Conservation (phyloP, 805 yeast species). For the Wickerhamiella dianesei region DNA sequence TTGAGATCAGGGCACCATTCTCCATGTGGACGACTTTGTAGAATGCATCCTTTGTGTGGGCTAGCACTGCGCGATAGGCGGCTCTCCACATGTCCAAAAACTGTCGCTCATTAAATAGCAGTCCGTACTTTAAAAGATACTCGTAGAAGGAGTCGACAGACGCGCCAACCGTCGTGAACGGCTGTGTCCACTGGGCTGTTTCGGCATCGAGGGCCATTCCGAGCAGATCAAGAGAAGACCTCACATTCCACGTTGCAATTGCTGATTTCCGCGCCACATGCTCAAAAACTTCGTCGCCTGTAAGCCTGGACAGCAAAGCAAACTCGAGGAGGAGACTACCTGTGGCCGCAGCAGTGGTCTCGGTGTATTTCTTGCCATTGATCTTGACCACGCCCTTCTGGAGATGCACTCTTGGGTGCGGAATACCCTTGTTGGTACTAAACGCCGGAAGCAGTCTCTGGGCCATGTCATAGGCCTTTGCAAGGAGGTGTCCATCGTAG, state of each 20-base stretch:
- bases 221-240: slow-evolving; percentile 48
- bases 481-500: slow-evolving; percentile 62
- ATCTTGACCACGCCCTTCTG: slow-evolving; percentile 33
- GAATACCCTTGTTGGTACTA: slow-evolving; percentile 46
- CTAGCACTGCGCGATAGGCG: slow-evolving; percentile 40
- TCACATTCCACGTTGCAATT: slow-evolving; percentile 53
- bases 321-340: slow-evolving; percentile 74
- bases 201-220: slow-evolving; percentile 67
- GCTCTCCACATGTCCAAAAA: slow-evolving; percentile 41
- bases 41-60: slow-evolving; percentile 31
- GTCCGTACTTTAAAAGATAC: slow-evolving; percentile 64
- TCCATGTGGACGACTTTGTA: slow-evolving; percentile 46
- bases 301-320: slow-evolving; percentile 56
- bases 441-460: slow-evolving; percentile 57
- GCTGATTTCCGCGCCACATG: slow-evolving; percentile 47
- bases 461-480: slow-evolving; percentile 65
- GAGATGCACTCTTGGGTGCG: slow-evolving; percentile 69
- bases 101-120: slow-evolving; percentile 52
- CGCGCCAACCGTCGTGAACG: slow-evolving; percentile 74
- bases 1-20: slow-evolving; percentile 36
- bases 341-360: slow-evolving; percentile 82
- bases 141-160: slow-evolving; percentile 85
- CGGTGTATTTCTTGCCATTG: slow-evolving; percentile 26
- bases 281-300: slow-evolving; percentile 63
- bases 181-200: slow-evolving; percentile 41